Evolutionary conservation across 345 rosid species (phyloP).

Genomic region (Barbarea vulgaris): DNA sequence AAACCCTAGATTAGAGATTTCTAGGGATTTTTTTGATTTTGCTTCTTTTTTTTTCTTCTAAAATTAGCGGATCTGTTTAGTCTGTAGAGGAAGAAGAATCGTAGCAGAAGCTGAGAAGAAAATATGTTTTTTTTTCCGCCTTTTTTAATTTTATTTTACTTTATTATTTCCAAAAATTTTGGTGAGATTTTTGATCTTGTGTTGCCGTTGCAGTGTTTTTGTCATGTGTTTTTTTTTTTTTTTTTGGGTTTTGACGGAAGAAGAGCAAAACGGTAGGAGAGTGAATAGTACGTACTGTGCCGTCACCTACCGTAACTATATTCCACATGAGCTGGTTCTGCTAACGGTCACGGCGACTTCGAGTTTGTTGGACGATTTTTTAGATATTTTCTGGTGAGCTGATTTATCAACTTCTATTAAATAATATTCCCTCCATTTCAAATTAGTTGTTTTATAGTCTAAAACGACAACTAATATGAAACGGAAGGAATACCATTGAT

Average conservation of each 20-base stretch:
- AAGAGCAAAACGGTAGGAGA: not conserved
- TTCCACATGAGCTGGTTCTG: not conserved
- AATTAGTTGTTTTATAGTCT: too few species aligned
- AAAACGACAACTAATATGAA: too few species aligned
- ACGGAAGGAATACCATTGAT: too few species aligned
- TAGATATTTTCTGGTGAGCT: conserved; percentile 21
- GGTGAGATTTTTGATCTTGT: not conserved
- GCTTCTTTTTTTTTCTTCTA: conserved; percentile 27
- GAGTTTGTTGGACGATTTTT: not conserved
- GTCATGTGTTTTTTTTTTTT: not conserved
- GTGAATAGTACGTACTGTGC: not conserved
- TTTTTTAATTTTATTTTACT: not conserved
- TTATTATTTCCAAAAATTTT: not conserved
- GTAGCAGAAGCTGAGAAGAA: conserved; percentile 15
- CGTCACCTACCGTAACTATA: conserved; percentile 6
- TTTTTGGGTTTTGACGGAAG: not conserved
- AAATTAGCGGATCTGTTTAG: conserved; percentile 58
- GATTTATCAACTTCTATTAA: not conserved
- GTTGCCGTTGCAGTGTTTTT: conserved; percentile 22
- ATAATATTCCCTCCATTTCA: too few species aligned
- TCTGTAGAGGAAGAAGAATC: conserved; percentile 40
- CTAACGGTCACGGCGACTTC: conserved; percentile 32
- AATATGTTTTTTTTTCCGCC: conserved; percentile 1
- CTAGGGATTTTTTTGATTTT: conserved; percentile 5
- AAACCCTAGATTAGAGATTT: conserved; percentile 46